Conservation (phyloP, 2,329 filamentous ascomycete genomes). For the Fusarium sp. region DNA sequence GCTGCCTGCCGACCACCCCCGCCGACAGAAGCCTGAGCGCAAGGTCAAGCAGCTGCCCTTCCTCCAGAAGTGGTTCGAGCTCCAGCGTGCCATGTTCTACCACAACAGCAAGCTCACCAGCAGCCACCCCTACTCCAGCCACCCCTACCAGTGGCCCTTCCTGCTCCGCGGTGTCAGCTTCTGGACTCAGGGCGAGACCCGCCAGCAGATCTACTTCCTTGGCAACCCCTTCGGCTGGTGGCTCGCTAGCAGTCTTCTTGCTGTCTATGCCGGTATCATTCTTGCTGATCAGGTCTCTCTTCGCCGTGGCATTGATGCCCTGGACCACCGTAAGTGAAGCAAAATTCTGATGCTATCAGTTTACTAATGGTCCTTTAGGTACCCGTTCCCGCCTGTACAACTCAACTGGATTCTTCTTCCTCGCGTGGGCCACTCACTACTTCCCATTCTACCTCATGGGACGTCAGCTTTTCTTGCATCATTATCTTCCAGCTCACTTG, state of each 20-base stretch:
- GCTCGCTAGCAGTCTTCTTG: conserved; percentile 91
- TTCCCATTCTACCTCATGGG: conserved; percentile 99
- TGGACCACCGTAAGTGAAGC: conserved; percentile 85
- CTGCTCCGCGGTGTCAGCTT: conserved; percentile 96
- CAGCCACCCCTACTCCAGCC: conserved; percentile 94
- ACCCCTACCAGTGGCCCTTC: conserved; percentile 98
- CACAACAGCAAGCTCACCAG: conserved; percentile 99
- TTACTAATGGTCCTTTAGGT: conserved; percentile 64
- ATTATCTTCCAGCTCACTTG: conserved; percentile 95
- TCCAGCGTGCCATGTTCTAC: conserved; percentile 98
- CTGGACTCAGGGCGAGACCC: conserved; percentile 97
- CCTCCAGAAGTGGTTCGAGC: conserved; percentile 93
- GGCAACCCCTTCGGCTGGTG: conserved; percentile 98
- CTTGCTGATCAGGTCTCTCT: conserved; percentile 94
- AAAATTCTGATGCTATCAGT: background rate
- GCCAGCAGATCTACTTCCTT: conserved; percentile 98
- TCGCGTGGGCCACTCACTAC: conserved; percentile 97
- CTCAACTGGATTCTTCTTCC: conserved; percentile 98
- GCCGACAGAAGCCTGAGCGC: conserved; percentile 80
- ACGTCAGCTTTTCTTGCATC: conserved; percentile 96
- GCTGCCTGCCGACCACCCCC: conserved; percentile 76
- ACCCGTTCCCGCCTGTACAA: conserved; percentile 96
- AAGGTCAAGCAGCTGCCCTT: conserved; percentile 89
- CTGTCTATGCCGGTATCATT: conserved; percentile 92
- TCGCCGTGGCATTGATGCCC: conserved; percentile 90